Percentiles rank a stretch among this genome's conserved stretches.
phyloP scores from a whole-genome alignment of 768 basidiomycete genomes.

The Phaffia tasmanica region DNA sequence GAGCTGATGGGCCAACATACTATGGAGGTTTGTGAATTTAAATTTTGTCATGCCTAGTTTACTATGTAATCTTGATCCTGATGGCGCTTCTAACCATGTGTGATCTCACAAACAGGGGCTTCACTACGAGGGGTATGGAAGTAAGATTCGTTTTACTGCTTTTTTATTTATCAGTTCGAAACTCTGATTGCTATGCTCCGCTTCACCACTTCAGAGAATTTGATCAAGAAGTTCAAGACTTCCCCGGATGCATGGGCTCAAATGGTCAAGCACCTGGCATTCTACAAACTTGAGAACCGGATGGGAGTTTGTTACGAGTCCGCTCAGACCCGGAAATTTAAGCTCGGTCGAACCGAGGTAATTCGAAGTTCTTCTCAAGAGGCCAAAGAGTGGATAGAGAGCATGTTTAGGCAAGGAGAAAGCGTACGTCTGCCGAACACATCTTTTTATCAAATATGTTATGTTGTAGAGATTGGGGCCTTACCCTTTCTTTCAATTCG shows the following conservation, averaged over 20 bases:
- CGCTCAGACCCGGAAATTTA: slow-evolving; percentile 84
- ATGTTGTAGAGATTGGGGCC: neutral
- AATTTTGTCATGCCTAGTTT: neutral
- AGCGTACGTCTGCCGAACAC: slow-evolving; percentile 39
- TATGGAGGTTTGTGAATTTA: slow-evolving; percentile 48
- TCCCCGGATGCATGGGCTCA: slow-evolving; percentile 95
- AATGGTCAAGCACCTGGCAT: slow-evolving; percentile 90
- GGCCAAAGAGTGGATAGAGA: slow-evolving; percentile 71
- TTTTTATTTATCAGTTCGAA: too few species aligned
- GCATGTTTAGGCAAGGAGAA: slow-evolving; percentile 58
- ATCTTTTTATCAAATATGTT: slow-evolving; percentile 7
- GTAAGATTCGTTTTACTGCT: neutral
- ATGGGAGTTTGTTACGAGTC: slow-evolving; percentile 84
- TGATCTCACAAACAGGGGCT: slow-evolving; percentile 45
- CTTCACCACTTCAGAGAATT: slow-evolving; percentile 5
- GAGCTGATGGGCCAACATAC: slow-evolving; percentile 66
- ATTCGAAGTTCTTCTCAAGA: slow-evolving; percentile 76
- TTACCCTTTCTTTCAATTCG: neutral
- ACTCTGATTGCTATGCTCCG: neutral
- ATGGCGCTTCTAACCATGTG: neutral
- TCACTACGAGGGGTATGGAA: slow-evolving; percentile 82
- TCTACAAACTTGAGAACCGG: slow-evolving; percentile 64
- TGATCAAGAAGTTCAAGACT: slow-evolving; percentile 51
- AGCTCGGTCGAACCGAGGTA: slow-evolving; percentile 85
- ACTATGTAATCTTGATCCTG: neutral